These are phyloP conservation scores for Talinum fruticosum DNA, from an alignment of 148 eudicot genomes.

Conservation along the genomic window DNA sequence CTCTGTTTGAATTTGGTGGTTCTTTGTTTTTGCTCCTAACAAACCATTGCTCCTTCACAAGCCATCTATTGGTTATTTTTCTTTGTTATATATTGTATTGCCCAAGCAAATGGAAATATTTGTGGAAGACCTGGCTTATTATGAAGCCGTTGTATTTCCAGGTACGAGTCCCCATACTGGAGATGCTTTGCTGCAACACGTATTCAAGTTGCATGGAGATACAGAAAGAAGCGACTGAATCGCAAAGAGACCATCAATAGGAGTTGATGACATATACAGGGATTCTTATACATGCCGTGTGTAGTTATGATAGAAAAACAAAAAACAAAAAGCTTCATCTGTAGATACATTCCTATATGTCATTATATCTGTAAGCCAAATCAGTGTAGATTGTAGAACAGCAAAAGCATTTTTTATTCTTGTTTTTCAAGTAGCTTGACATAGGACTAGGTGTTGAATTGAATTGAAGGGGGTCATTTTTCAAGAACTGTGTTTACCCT, in stretches of 20 bases:
- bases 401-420: background rate
- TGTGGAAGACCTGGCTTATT: no score
- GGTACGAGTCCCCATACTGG: conserved; percentile 81
- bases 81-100: background rate
- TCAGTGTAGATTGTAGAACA: background rate
- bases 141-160: conserved; percentile 2
- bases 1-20: no score
- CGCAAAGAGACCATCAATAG: conserved; percentile 10
- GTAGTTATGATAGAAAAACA: conserved; percentile 1
- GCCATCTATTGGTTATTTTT: no score
- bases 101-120: background rate
- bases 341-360: background rate
- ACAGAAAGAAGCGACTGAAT: conserved; percentile 54
- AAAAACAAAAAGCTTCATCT: background rate
- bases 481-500: no score
- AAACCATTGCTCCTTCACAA: no score
- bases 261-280: no score
- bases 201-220: conserved; percentile 83
- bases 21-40: no score
- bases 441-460: no score
- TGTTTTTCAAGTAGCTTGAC: no score
- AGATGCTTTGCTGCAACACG: conserved; percentile 56
- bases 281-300: background rate
- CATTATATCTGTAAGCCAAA: background rate
- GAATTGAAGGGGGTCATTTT: no score